These are phyloP conservation scores for Podaxis mareebaensis DNA, from an alignment of 768 basidiomycete species.

Conservation along the genomic window DNA sequence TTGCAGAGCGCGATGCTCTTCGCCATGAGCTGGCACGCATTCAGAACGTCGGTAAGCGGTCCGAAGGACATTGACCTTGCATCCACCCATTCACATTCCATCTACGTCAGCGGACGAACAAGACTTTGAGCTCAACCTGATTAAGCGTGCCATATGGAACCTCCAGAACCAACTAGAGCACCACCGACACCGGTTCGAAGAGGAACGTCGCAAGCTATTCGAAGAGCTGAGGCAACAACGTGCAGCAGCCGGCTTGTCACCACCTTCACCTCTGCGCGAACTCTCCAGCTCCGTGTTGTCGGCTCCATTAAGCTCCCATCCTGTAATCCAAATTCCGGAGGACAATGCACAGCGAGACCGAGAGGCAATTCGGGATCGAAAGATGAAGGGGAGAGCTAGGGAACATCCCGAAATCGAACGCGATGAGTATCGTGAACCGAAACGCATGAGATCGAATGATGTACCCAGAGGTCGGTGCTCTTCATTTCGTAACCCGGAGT, in stretches of 20 bases:
- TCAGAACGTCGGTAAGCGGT: neutral
- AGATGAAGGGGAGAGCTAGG: constrained; percentile 29
- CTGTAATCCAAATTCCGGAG: neutral
- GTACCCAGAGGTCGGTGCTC: neutral
- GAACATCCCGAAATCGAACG: constrained; percentile 47
- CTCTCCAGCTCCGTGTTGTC: neutral
- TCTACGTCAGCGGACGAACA: constrained; percentile 4
- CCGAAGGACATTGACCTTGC: neutral
- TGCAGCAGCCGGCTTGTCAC: constrained; percentile 1
- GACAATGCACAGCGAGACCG: neutral
- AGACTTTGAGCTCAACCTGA: constrained; percentile 2
- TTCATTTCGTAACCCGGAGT: neutral
- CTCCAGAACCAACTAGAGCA: constrained; percentile 7
- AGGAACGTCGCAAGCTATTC: constrained; percentile 9
- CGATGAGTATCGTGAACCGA: constrained; percentile 51
- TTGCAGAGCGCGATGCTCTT: constrained; percentile 5
- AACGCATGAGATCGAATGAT: constrained; percentile 5
- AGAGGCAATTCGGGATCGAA: constrained; percentile 22
- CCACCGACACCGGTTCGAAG: constrained; percentile 3
- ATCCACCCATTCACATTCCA: neutral
- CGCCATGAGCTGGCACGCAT: neutral
- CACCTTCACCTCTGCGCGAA: constrained; percentile 8
- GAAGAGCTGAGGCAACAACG: constrained; percentile 11
- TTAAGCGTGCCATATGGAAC: constrained; percentile 3
- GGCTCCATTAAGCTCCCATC: neutral